Percentiles rank a stretch among this genome's conserved stretches.
These are phyloP conservation scores for Annulohypoxylon stygium DNA, from an alignment of 495 filamentous ascomycete genomes.

Conservation along the genomic window DNA sequence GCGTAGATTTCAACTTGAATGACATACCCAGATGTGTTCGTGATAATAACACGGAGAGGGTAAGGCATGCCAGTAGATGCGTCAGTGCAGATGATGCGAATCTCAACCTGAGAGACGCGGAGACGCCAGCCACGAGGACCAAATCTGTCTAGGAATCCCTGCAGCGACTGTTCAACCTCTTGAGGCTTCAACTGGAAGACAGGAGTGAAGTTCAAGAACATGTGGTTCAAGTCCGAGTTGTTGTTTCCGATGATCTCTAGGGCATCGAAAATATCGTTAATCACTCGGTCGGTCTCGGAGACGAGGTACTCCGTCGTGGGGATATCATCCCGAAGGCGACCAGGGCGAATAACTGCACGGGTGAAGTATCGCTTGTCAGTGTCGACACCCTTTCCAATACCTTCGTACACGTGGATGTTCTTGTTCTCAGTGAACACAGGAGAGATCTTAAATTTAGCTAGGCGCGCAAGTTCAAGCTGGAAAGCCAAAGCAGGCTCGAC, in stretches of 20 bases:
- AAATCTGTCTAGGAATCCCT: slow-evolving; percentile 95
- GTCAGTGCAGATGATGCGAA: slow-evolving; percentile 97
- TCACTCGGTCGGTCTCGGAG: slow-evolving; percentile 93
- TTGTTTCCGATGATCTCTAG: slow-evolving; percentile 99
- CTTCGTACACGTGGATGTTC: slow-evolving; percentile 99
- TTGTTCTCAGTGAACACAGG: slow-evolving; percentile 99
- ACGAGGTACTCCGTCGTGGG: slow-evolving; percentile 98
- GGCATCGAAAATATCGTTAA: slow-evolving; percentile 98
- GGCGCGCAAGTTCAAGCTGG: slow-evolving; percentile 93
- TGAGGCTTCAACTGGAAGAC: slow-evolving; percentile 92
- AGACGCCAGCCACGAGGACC: slow-evolving; percentile 95
- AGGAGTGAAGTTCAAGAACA: slow-evolving; percentile 98
- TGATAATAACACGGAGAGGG: slow-evolving; percentile 95
- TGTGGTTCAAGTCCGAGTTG: slow-evolving; percentile 99
- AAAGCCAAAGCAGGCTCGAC: slow-evolving; percentile 96
- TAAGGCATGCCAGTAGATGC: slow-evolving; percentile 85
- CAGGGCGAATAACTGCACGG: slow-evolving; percentile 90
- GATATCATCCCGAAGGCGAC: slow-evolving; percentile 94
- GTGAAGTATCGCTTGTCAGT: slow-evolving; percentile 98
- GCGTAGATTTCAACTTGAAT: slow-evolving; percentile 98
- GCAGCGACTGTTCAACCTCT: slow-evolving; percentile 94
- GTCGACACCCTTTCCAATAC: slow-evolving; percentile 90
- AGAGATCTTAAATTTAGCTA: slow-evolving; percentile 97
- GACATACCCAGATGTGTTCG: slow-evolving; percentile 98
- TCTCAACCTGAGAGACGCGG: slow-evolving; percentile 96